These are phyloP conservation scores for Elsinoe ampelina DNA, from an alignment of 2,329 filamentous ascomycete species.

Conservation along the genomic window DNA sequence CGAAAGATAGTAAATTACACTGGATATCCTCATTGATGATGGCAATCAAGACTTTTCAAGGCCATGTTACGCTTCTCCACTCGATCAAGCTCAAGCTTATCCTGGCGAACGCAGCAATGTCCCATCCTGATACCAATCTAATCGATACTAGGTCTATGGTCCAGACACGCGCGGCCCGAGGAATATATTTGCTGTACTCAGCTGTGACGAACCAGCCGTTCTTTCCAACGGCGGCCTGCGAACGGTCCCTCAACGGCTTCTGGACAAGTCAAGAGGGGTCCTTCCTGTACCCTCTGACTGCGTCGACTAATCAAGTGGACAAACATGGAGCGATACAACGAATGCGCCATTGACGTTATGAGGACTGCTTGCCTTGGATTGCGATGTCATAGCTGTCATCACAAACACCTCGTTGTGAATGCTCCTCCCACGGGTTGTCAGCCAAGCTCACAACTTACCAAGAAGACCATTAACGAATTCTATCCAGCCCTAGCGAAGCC, in stretches of 20 bases:
- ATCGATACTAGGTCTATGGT: not conserved
- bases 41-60: not conserved
- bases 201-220: not conserved
- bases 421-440: too few relatives aligned
- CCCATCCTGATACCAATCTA: constrained; percentile 1
- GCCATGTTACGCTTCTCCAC: not conserved
- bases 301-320: not conserved
- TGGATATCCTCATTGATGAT: not conserved
- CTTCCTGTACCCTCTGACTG: not conserved
- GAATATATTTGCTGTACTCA: not conserved
- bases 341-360: too few relatives aligned
- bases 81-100: not conserved
- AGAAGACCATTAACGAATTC: not conserved
- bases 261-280: constrained; percentile 1
- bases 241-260: constrained; percentile 8
- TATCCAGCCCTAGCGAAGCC: not conserved
- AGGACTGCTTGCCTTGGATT: too few relatives aligned
- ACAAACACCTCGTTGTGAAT: too few relatives aligned
- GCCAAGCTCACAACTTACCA: not conserved
- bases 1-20: not conserved
- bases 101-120: not conserved
- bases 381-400: too few relatives aligned
- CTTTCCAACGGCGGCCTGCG: not conserved
- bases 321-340: not conserved
- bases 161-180: not conserved